Conservation (phyloP, 139 green algal genomes). For the Chloropicon primus region DNA sequence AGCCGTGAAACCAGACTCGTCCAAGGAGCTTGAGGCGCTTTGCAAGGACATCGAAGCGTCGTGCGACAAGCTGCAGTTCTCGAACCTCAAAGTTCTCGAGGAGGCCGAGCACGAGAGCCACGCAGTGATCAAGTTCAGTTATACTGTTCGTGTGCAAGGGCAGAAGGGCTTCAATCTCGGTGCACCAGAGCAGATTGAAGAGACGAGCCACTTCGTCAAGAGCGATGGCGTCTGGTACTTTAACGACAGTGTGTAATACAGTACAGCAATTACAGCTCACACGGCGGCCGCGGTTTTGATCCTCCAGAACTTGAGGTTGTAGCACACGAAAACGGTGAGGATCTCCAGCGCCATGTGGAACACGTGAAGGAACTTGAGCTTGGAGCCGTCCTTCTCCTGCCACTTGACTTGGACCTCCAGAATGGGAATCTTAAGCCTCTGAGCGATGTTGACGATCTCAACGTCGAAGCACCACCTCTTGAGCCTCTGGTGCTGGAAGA, state of each 20-base stretch:
- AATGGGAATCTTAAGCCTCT: not conserved
- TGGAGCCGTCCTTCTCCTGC: not conserved
- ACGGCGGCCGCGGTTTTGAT: not conserved
- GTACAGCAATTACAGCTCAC: not conserved
- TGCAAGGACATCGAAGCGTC: not conserved
- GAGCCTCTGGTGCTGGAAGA: slow-evolving; percentile 81
- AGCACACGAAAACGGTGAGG: not conserved
- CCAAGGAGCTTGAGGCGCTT: not conserved
- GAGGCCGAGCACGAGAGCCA: not conserved
- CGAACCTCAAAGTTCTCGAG: not conserved
- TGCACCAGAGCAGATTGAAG: not conserved
- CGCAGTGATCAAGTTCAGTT: not conserved
- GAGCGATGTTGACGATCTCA: slow-evolving; percentile 59
- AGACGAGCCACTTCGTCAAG: not conserved
- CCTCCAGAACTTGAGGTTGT: not conserved
- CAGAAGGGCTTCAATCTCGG: not conserved
- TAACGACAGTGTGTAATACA: not conserved
- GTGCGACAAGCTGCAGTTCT: not conserved
- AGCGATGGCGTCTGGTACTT: not conserved
- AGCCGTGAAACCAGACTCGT: not conserved
- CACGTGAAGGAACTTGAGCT: not conserved
- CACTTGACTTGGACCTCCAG: not conserved
- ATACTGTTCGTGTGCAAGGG: not conserved
- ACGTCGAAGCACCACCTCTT: slow-evolving; percentile 97
- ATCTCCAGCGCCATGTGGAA: not conserved